Base-by-base conservation (phyloP, 1,139 yeast species). In the Pichia kudriavzevii region DNA sequence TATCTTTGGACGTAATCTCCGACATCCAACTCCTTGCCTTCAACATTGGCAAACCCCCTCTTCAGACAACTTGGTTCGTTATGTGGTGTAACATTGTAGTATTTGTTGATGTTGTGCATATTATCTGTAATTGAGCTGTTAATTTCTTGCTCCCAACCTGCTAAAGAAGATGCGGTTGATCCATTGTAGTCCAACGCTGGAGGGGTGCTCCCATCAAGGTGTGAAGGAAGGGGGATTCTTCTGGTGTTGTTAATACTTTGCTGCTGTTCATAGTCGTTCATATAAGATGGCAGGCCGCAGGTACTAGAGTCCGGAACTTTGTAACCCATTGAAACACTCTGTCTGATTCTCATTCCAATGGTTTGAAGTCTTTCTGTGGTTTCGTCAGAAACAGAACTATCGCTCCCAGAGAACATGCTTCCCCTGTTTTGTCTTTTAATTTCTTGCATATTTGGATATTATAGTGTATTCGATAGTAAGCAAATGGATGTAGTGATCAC, bases 261-360 rank as follows among this genome's bases (percentile, higher is more conserved):
- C 35, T 43, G 44, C 12, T 35, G 40, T 26, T 43, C 34, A 31
- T 35, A 33, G 19, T 35, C 32, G 29, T 39, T 35, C 43, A 40
- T 41, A 20, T 38, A 34, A 15, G 35, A 15, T 24, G 41, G 36
- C 26, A 25, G 26, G 31, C 16, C 38, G 40, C 10, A 22, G 21
- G 11, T 22, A 5, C 9, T 8, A 7, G 15, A n/a, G 9, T 28
- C 28, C 26, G 60, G 63, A 4, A 52, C 55, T 35, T 49, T 60
- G 56, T 77, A 77, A 1, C 85, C 87, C 31, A 76, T 77, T 30
- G 73, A 65, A 2, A 79, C 75, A 2, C 80, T 67, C 49, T 78
- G 76, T 51, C 91, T 68, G 45, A 79, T 72, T 44, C 84, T 65
- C 84, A 78, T 79, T 1, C 85, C 87, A 5, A 79, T 51, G 0